Base-by-base conservation (phyloP, 2,329 filamentous ascomycete genomes). In the Apiospora hydei region DNA sequence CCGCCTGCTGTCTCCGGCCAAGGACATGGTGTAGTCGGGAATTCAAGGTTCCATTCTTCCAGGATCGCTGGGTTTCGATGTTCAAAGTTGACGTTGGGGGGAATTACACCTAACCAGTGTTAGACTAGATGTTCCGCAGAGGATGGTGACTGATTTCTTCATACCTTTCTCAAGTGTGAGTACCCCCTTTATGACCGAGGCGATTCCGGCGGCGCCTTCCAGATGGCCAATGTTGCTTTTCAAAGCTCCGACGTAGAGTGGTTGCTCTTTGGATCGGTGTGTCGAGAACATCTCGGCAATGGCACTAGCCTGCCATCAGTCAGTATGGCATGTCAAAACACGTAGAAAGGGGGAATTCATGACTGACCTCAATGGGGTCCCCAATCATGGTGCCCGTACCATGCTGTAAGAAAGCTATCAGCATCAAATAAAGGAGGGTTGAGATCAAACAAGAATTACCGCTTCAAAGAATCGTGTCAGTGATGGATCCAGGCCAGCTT, bases 81-180 rank as follows among this genome's bases (percentile, higher is more conserved):
- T 24, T 80, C 76, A 67, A 85, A 85, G 66, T 84, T 81, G 53
- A 76, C 77, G 72, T 84, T 85, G 3, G 84, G 83, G 14, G 82
- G 79, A n/a, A 86, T 81, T 18, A 84, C 79, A 0, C 26, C 26
- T 30, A 3, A 30, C 26, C 26, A 30, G 26, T 30, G 3, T 30
- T 3, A 30, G 26, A 30, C 1, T 30, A 30, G 1, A 3, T 30
- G 26, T 1, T 30, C 3, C 26, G 26, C 1, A 30, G 26, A 30
- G 26, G 26, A 30, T 30, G 26, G 26, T 30, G 26, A 30, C 26
- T 30, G 26, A 30, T 30, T 30, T 3, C 1, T 30, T 30, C 2
- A 30, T 30, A 30, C 81, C 82, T 51, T 82, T 82, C 73, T 86
- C 84, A 1, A 87, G 74, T 75, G 83, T 70, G n/a, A 82, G 72